These are phyloP conservation scores for Schrenkiella parvula DNA, from an alignment of 345 rosid genomes.

Conservation along the genomic window DNA sequence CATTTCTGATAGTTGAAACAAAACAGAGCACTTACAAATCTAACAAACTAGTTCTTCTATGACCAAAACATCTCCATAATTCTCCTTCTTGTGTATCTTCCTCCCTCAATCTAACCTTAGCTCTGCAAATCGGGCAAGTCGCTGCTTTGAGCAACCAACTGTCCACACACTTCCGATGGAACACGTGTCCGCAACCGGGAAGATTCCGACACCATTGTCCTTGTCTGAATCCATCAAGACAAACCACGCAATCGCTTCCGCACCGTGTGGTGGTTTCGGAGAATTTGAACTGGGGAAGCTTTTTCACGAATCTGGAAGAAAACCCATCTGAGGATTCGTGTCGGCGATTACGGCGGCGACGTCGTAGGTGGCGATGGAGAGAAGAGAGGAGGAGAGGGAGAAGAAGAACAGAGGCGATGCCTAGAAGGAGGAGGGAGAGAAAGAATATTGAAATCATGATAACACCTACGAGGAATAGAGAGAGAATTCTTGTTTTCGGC, in stretches of 20 bases:
- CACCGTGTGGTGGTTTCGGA: constrained; percentile 12
- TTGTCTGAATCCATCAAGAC: constrained; percentile 62
- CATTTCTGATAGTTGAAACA: neutral
- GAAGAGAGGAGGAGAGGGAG: constrained; percentile 54
- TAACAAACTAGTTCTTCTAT: constrained; percentile 29
- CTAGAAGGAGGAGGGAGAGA: constrained; percentile 49
- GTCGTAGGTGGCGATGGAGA: constrained; percentile 37
- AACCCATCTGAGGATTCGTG: constrained; percentile 37
- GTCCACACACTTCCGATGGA: constrained; percentile 77
- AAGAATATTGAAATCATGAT: constrained; percentile 55
- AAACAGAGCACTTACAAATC: constrained; percentile 38
- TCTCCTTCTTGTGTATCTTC: constrained; percentile 27
- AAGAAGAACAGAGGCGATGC: constrained; percentile 53
- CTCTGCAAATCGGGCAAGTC: constrained; percentile 71
- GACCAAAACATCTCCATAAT: constrained; percentile 28
- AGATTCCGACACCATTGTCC: constrained; percentile 84
- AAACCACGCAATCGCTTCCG: constrained; percentile 57
- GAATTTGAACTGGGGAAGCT: constrained; percentile 57
- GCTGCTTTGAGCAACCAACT: constrained; percentile 68
- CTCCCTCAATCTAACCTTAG: constrained; percentile 35
- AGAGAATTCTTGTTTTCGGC: constrained; percentile 18
- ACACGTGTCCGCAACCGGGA: constrained; percentile 65
- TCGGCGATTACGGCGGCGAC: constrained; percentile 8
- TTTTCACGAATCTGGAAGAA: constrained; percentile 43
- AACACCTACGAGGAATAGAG: constrained; percentile 49